phyloP scores from a whole-genome alignment of 1,284 basidiomycete species.

The Ganoderma leucocontextum region DNA sequence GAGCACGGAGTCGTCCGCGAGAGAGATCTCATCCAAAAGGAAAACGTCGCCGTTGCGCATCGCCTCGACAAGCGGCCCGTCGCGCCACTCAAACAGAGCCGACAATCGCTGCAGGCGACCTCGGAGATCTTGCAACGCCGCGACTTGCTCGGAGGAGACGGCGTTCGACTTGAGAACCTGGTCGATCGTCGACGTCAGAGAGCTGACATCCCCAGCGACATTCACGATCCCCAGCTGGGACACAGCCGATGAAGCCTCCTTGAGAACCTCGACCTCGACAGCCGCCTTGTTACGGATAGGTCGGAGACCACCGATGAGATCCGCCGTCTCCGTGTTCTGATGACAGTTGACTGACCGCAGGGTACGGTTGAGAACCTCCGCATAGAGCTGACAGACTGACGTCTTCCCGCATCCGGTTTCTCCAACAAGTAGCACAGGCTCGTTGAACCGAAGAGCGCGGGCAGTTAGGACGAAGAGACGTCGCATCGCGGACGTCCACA shows the following conservation, averaged over 20 bases:
- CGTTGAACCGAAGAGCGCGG: conserved; percentile 88
- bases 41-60: conserved; percentile 91
- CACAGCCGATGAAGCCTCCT: conserved; percentile 53
- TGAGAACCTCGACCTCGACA: conserved; percentile 54
- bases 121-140: conserved; percentile 51
- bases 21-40: conserved; percentile 95
- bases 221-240: conserved; percentile 48
- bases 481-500: conserved; percentile 96
- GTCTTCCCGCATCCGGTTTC: conserved; percentile 99
- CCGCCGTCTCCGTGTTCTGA: conserved; percentile 99
- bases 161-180: conserved; percentile 45
- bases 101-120: conserved; percentile 56
- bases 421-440: conserved; percentile 97
- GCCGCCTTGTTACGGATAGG: conserved; percentile 86
- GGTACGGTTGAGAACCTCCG: conserved; percentile 68
- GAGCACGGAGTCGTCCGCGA: conserved; percentile 98
- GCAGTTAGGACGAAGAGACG: conserved; percentile 88
- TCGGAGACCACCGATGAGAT: conserved; percentile 93
- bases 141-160: conserved; percentile 42
- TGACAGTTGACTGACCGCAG: conserved; percentile 93
- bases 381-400: conserved; percentile 93
- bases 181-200: conserved; percentile 49
- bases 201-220: conserved; percentile 43
- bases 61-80: conserved; percentile 93
- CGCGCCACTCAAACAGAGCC: conserved; percentile 96